Percentiles rank a stretch among this genome's conserved stretches.
Conservation (phyloP, 768 basidiomycete genomes). For the Cantharellus anzutake region DNA sequence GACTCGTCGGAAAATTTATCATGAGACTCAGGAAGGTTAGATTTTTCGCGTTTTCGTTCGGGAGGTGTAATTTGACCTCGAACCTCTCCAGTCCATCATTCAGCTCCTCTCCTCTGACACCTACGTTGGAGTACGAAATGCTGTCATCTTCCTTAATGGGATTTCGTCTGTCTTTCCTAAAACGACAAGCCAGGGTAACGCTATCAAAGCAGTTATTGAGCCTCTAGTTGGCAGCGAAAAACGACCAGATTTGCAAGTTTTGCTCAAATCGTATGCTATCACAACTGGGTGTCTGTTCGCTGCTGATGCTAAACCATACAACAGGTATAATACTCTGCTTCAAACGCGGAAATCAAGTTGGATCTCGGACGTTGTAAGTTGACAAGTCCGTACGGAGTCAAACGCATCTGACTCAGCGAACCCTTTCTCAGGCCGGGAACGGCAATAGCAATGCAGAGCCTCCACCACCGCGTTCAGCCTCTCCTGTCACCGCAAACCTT, state of each 20-base stretch:
- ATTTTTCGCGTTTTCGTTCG: background rate
- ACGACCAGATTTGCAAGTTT: constrained; percentile 23
- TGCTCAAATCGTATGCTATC: constrained; percentile 13
- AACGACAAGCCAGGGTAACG: constrained; percentile 28
- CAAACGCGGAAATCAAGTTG: background rate
- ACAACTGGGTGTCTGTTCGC: background rate
- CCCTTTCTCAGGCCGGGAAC: background rate
- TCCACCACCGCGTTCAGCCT: too few species aligned
- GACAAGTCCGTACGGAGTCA: background rate
- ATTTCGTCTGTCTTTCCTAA: constrained; percentile 74
- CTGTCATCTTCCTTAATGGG: constrained; percentile 86
- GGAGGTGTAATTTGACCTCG: background rate
- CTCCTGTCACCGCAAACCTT: too few species aligned
- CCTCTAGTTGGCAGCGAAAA: constrained; percentile 55
- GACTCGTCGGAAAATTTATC: constrained; percentile 70
- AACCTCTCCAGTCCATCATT: constrained; percentile 40
- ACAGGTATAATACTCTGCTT: background rate
- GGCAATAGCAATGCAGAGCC: too few species aligned
- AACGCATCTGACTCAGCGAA: background rate
- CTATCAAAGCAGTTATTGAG: constrained; percentile 41
- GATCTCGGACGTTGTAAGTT: background rate
- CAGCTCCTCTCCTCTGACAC: constrained; percentile 73
- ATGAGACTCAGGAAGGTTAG: constrained; percentile 46
- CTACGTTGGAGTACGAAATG: constrained; percentile 95
- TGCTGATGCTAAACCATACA: background rate